A percentile compares a stretch with the other conserved stretches of the same genome.
Evolutionary conservation across 257 asterid genomes (phyloP).

Genomic region (Eustoma russellianum): DNA sequence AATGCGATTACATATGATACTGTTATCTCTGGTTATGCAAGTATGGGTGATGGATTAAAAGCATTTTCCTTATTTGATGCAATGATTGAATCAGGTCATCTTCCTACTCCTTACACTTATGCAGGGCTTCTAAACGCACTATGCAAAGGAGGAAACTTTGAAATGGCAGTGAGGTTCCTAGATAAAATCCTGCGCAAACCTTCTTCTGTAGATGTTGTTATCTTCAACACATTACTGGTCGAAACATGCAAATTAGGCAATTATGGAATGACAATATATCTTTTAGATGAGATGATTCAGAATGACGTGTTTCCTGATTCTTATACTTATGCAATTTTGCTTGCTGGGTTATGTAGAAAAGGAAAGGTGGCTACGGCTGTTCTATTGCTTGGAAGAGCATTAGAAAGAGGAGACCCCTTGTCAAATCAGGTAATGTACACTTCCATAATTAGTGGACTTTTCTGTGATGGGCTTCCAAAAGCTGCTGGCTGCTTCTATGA

Average conservation of each 20-base stretch:
- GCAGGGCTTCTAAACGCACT: slow-evolving; percentile 65
- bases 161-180: slow-evolving; percentile 49
- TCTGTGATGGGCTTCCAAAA: slow-evolving; percentile 54
- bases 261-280: slow-evolving; percentile 29
- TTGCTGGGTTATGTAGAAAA: slow-evolving; percentile 55
- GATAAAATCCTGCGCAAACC: slow-evolving; percentile 30
- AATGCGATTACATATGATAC: slow-evolving; percentile 52
- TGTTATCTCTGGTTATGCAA: slow-evolving; percentile 48
- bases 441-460: slow-evolving; percentile 59
- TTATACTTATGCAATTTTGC: slow-evolving; percentile 45
- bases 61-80: slow-evolving; percentile 50
- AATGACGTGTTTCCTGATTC: slow-evolving; percentile 50
- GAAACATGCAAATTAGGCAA: slow-evolving; percentile 49
- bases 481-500: slow-evolving; percentile 52
- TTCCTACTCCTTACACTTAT: slow-evolving; percentile 54
- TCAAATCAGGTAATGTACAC: slow-evolving; percentile 52
- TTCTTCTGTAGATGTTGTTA: slow-evolving; percentile 33
- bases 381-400: slow-evolving; percentile 44
- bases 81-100: slow-evolving; percentile 57
- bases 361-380: slow-evolving; percentile 58
- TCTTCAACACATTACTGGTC: slow-evolving; percentile 55
- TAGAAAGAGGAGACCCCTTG: slow-evolving; percentile 32
- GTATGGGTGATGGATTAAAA: slow-evolving; percentile 48
- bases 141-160: slow-evolving; percentile 50
- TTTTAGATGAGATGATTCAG: slow-evolving; percentile 58